Percentiles rank a stretch among this genome's conserved stretches.
Evolutionary conservation across 208 protist species (phyloP).

Genomic region (Leishmania tropica): DNA sequence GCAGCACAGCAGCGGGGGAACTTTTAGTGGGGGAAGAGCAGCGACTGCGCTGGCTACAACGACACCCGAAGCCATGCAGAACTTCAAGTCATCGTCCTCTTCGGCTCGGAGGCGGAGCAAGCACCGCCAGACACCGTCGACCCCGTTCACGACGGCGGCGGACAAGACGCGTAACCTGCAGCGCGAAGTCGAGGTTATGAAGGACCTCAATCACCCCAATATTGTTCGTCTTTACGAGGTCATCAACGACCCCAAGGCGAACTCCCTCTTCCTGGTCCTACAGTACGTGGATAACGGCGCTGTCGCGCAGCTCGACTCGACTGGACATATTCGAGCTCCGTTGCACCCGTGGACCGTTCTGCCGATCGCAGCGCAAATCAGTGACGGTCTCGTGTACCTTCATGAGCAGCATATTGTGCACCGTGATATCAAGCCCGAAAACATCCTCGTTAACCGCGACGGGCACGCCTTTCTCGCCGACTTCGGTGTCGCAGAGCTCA

Average conservation of each 20-base stretch:
- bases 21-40: neutral
- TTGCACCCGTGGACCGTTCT: slow-evolving; percentile 42
- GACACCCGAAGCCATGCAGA: neutral
- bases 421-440: slow-evolving; percentile 91
- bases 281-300: slow-evolving; percentile 88
- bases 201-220: slow-evolving; percentile 95
- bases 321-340: slow-evolving; percentile 42
- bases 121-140: neutral
- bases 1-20: neutral
- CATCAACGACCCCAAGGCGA: slow-evolving; percentile 93
- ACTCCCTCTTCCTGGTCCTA: slow-evolving; percentile 93
- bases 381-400: slow-evolving; percentile 66
- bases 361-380: slow-evolving; percentile 54
- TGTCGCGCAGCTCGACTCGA: slow-evolving; percentile 40
- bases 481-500: slow-evolving; percentile 85
- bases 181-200: slow-evolving; percentile 95
- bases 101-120: neutral
- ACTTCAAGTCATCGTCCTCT: neutral
- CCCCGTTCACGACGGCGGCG: slow-evolving; percentile 32
- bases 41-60: neutral
- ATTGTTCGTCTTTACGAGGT: slow-evolving; percentile 95
- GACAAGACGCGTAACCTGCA: slow-evolving; percentile 48
- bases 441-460: slow-evolving; percentile 70
- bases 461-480: slow-evolving; percentile 73
- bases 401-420: slow-evolving; percentile 83